A percentile compares a stretch with the other conserved stretches of the same genome.
Evolutionary conservation across 208 protist genomes (phyloP).

Genomic region (Crithidia brevicula): DNA sequence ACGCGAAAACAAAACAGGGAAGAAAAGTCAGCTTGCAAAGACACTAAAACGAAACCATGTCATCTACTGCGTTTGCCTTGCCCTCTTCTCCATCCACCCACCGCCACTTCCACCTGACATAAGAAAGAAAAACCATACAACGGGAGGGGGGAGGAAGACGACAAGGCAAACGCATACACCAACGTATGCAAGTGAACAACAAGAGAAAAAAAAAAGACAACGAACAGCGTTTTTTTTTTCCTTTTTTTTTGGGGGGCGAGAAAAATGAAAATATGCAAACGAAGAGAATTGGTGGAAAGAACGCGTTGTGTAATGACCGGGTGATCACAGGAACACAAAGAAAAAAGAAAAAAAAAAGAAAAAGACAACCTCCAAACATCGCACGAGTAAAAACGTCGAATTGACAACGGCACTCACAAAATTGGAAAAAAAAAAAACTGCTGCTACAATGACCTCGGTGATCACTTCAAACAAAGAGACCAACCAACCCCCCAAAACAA

Average conservation of each 20-base stretch:
- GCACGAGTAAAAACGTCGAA: too few relatives aligned
- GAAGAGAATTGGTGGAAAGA: constrained; percentile 1
- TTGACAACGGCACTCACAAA: neutral
- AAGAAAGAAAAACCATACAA: too few relatives aligned
- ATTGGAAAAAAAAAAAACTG: constrained; percentile 23
- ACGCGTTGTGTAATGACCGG: too few relatives aligned
- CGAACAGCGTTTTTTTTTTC: neutral
- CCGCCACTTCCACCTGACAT: too few relatives aligned
- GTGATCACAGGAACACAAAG: constrained; percentile 10
- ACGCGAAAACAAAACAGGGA: too few relatives aligned
- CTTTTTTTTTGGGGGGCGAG: neutral
- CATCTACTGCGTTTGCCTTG: too few relatives aligned
- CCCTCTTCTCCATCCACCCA: too few relatives aligned
- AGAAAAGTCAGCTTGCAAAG: too few relatives aligned
- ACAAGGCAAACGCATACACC: neutral
- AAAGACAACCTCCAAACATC: neutral
- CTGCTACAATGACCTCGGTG: constrained; percentile 2
- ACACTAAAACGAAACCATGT: too few relatives aligned
- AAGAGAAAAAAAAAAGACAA: neutral
- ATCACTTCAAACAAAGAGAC: neutral
- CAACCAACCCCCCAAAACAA: constrained; percentile 28
- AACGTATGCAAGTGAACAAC: neutral
- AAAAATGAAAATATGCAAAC: neutral
- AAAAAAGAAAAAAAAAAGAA: neutral
- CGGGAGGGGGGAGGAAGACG: neutral